Base-by-base conservation (phyloP, 2,329 filamentous ascomycete genomes). In the Torrubiellomyces zombiae region DNA sequence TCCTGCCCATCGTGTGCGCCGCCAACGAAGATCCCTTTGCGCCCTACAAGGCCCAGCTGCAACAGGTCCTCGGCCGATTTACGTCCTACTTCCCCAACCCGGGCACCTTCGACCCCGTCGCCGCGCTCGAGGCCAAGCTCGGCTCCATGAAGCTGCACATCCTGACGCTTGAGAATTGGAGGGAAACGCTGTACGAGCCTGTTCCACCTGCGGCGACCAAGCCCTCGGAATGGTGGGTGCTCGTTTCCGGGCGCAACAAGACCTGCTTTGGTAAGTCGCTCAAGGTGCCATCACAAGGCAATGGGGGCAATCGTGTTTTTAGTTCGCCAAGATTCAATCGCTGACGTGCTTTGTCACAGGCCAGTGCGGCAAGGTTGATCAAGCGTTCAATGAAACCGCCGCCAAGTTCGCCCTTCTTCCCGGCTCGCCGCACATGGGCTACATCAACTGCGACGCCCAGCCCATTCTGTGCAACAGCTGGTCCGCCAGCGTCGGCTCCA, bases 211-310 rank as follows among this genome's bases (percentile, higher is more conserved):
- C 51, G 15, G 62, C 65, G 33, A 64, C 66, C 8, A 62, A 59
- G 32, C 74, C 77, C 5, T 74, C 76, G 50, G 74, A 82, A 51
- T 83, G 75, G 75, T 73, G 77, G 60, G 56, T 86, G 32, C 61
- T 78, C 37, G 54, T 81, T 37, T 78, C 72, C 7, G 79, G 79
- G 28, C 61, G 75, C 38, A 83, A 85, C 60, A 75, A 72, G 56
- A 82, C 78, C 16, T 86, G 79, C 56, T 75, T 64, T 44, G 64
- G 67, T 70, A 54, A 29, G 60, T 39, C 31, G 21, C 13, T 21
- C n/a, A n/a, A n/a, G n/a, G n/a, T n/a, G n/a, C n/a, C n/a, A n/a
- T n/a, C n/a, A n/a, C n/a, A n/a, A n/a, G n/a, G n/a, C n/a, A n/a
- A n/a, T n/a, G n/a, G n/a, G n/a, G n/a, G n/a, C n/a, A n/a, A n/a